Evolutionary conservation across 805 yeast species (phyloP), one percentile per base, ranked within the genome.

Genomic region (Candida lessepsii): DNA sequence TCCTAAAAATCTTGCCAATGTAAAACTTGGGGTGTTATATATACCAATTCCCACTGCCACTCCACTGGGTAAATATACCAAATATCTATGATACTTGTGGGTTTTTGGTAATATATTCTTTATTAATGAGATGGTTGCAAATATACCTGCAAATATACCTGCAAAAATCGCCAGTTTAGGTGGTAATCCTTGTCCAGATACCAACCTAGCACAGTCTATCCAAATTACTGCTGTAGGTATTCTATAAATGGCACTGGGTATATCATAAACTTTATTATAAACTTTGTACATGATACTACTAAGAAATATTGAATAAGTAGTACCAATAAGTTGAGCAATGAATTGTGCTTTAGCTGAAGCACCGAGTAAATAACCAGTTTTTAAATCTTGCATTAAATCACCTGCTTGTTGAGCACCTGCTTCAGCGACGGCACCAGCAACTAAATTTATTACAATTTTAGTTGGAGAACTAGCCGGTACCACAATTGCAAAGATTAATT

Each of bases 401-500:
- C 99, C 98, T 2, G 98, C 97, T 63, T 91, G 99, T 65, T 93
- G 98, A 2, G 99, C 96, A 7, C 98, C 98, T 0, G 98, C 97
- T 65, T 91, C 99, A 1, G 98, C 95, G 29, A 91, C 81, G 10
- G 96, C 99, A 13, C 99, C 99, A 3, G 97, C 96, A 1, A 91
- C 84, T 35, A 91, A 67, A 56, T 91, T 93, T 32, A 88, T 80
- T 29, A 91, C 65, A 4, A 93, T 87, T 9, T 88, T 78, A 2
- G 95, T 89, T 1, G 95, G 95, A 42, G 81, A 85, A 32, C 69
- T 60, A 23, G 71, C 69, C 0, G 96, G 96, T 18, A 89, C 74
- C 5, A 91, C 71, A 9, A 88, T 56, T 0, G 97, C 96, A 61
- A 93, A 88, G 2, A 93, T 61, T 35, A 91, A 68, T 59, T 91